Evolutionary conservation across 2,329 filamentous ascomycete species (phyloP).

Genomic region (Fusarium beomiforme): DNA sequence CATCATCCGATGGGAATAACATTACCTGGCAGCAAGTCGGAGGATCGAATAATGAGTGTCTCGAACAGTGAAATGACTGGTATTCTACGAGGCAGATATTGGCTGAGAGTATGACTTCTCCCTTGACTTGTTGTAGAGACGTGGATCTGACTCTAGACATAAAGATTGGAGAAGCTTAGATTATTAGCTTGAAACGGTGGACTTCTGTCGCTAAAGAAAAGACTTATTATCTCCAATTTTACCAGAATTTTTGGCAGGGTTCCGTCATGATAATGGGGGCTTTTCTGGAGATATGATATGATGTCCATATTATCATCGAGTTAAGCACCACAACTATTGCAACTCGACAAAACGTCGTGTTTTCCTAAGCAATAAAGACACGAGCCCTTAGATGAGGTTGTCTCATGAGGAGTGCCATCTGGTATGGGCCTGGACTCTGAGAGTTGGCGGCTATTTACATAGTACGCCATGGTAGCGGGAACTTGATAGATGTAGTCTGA

Average conservation of each 20-base stretch:
- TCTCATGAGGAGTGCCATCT: slow-evolving; percentile 11
- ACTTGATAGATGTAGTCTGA: slow-evolving; percentile 5
- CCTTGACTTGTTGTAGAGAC: not conserved
- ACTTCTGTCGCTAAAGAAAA: slow-evolving; percentile 14
- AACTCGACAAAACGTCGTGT: not conserved
- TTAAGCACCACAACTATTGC: not conserved
- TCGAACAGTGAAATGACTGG: not conserved
- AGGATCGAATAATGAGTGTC: slow-evolving; percentile 8
- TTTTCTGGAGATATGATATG: slow-evolving; percentile 1
- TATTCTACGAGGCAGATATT: not conserved
- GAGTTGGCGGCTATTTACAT: slow-evolving; percentile 22
- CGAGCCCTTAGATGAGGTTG: not conserved
- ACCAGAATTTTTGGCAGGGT: slow-evolving; percentile 2
- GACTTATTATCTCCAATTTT: slow-evolving; percentile 14
- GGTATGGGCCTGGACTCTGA: slow-evolving; percentile 10
- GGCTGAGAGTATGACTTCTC: not conserved
- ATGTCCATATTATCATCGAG: not conserved
- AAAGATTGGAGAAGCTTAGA: slow-evolving; percentile 11
- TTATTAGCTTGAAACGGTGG: slow-evolving; percentile 29
- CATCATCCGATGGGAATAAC: not conserved
- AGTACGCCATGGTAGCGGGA: slow-evolving; percentile 21
- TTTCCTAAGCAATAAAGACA: not conserved
- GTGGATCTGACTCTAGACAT: not conserved
- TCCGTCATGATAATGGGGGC: not conserved
- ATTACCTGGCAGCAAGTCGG: not conserved